Conservation (phyloP, 2,329 filamentous ascomycete genomes). For the Teratosphaeria zuluensis region DNA sequence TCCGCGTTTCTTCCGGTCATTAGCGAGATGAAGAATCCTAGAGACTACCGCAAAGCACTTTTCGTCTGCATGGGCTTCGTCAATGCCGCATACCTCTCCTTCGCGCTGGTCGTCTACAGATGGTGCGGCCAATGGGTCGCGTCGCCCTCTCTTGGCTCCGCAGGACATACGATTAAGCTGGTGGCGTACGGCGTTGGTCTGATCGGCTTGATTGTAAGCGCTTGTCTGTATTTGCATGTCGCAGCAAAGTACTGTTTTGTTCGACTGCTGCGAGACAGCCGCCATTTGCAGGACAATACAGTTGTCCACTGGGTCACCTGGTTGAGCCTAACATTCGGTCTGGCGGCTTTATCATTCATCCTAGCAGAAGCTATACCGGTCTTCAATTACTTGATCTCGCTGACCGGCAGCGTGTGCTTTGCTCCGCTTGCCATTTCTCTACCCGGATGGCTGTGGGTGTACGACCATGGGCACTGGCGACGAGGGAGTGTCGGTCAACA, state of each 20-base stretch:
- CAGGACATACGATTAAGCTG: conserved; percentile 32
- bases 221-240: conserved; percentile 39
- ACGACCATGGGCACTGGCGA: conserved; percentile 37
- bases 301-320: conserved; percentile 43
- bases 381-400: conserved; percentile 43
- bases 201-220: conserved; percentile 39
- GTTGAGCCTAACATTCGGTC: conserved; percentile 36
- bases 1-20: conserved; percentile 56
- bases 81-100: conserved; percentile 47
- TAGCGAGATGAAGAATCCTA: conserved; percentile 52
- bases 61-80: conserved; percentile 51
- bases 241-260: conserved; percentile 49
- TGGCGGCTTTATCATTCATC: conserved; percentile 39
- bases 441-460: conserved; percentile 43
- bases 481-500: conserved; percentile 28
- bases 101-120: conserved; percentile 51
- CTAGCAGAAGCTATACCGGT: conserved; percentile 46
- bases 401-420: conserved; percentile 43
- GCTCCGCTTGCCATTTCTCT: conserved; percentile 41
- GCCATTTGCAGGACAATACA: conserved; percentile 44
- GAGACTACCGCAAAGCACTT: conserved; percentile 51
- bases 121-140: conserved; percentile 56
- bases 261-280: conserved; percentile 42
- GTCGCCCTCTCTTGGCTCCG: conserved; percentile 51
- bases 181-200: conserved; percentile 9